These are phyloP conservation scores for Sedum album DNA, from an alignment of 164 flowering plant species.

Conservation along the genomic window DNA sequence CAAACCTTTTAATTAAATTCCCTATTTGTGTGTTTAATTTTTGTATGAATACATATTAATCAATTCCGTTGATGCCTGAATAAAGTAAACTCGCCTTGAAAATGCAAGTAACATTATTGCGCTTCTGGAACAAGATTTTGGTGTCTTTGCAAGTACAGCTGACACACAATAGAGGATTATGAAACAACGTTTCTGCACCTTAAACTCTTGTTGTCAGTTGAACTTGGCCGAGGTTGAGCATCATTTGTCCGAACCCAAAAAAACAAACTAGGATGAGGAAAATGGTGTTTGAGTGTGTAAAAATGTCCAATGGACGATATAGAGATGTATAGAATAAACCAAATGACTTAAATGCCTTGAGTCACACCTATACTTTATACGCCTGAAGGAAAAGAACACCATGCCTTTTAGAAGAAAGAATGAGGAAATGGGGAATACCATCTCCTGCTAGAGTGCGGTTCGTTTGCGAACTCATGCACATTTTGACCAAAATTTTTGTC, in stretches of 20 bases:
- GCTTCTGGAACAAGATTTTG: too few species aligned
- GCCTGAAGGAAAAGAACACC: not conserved
- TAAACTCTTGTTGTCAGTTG: constrained; percentile 20
- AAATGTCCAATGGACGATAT: constrained; percentile 49
- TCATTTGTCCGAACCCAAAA: not conserved
- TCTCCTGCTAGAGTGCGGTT: too few species aligned
- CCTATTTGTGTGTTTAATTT: too few species aligned
- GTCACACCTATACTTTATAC: not conserved
- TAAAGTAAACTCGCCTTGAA: too few species aligned
- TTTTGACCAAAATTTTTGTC: too few species aligned
- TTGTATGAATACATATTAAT: too few species aligned
- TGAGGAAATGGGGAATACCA: not conserved
- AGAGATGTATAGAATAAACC: not conserved
- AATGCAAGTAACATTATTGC: too few species aligned
- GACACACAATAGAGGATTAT: not conserved
- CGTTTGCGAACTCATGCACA: too few species aligned
- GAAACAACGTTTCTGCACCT: constrained; percentile 53
- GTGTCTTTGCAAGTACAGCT: too few species aligned
- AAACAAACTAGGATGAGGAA: constrained; percentile 6
- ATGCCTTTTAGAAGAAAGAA: not conserved
- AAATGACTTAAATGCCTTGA: not conserved
- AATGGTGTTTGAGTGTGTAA: constrained; percentile 12
- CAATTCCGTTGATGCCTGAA: too few species aligned
- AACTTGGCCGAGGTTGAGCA: constrained; percentile 86
- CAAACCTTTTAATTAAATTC: too few species aligned